These are phyloP conservation scores for Xylaria intraflava DNA, from an alignment of 495 filamentous ascomycete genomes.

Conservation along the genomic window DNA sequence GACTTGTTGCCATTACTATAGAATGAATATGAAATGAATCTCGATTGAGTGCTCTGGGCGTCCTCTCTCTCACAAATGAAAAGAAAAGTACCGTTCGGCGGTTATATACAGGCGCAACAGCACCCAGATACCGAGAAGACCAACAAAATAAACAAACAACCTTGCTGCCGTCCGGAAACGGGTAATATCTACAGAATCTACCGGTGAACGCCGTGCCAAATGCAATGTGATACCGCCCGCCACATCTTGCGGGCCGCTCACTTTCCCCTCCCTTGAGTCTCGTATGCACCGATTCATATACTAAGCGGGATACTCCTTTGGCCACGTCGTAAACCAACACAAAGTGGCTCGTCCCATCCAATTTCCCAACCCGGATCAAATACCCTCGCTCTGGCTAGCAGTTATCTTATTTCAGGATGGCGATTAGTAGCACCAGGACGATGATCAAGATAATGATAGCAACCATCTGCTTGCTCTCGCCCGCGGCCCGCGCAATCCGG, in stretches of 20 bases:
- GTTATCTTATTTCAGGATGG: constrained; percentile 58
- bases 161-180: constrained; percentile 14
- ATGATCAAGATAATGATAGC: constrained; percentile 71
- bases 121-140: neutral
- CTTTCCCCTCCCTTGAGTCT: neutral
- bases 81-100: neutral
- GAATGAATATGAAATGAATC: neutral
- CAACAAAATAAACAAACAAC: neutral
- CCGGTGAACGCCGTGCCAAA: constrained; percentile 24
- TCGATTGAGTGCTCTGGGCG: neutral
- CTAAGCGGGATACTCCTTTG: neutral
- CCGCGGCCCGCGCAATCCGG: constrained; percentile 61
- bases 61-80: constrained; percentile 1
- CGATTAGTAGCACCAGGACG: constrained; percentile 69
- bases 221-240: constrained; percentile 14
- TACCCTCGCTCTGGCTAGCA: neutral
- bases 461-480: constrained; percentile 74
- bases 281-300: neutral
- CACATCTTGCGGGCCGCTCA: neutral
- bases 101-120: constrained; percentile 1
- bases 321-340: neutral
- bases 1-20: neutral
- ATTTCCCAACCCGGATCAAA: neutral
- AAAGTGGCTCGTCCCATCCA: neutral
- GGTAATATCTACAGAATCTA: constrained; percentile 18